A percentile compares a stretch with the other conserved stretches of the same genome.
phyloP scores from a whole-genome alignment of 2,329 filamentous ascomycete species.

The Xylariaceae sp. region DNA sequence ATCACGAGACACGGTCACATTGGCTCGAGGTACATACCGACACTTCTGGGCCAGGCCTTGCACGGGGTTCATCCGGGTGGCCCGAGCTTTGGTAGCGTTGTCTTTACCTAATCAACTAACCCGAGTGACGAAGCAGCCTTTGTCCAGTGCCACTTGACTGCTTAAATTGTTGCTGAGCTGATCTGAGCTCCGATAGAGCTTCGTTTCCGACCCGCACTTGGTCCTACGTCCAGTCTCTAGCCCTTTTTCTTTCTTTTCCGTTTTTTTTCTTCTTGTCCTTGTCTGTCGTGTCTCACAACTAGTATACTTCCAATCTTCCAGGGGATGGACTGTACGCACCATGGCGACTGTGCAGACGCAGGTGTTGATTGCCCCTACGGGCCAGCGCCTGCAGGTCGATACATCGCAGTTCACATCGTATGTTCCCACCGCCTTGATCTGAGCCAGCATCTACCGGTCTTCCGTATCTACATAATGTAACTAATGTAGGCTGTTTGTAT shows the following conservation, averaged over 20 bases:
- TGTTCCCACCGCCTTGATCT: constrained; percentile 40
- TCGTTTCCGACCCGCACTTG: constrained; percentile 7
- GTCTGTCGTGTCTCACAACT: neutral
- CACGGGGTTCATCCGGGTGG: neutral
- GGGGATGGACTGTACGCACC: constrained; percentile 37
- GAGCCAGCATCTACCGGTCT: constrained; percentile 4
- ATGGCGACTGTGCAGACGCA: constrained; percentile 77
- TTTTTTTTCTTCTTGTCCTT: neutral
- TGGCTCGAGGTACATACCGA: neutral
- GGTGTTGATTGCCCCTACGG: constrained; percentile 91
- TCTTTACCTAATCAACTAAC: constrained; percentile 2
- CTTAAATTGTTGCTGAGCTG: constrained; percentile 12
- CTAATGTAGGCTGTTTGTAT: constrained; percentile 10
- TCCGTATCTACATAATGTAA: constrained; percentile 22
- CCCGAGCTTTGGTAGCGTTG: neutral
- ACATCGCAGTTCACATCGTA: constrained; percentile 75
- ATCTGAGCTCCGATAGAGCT: constrained; percentile 21
- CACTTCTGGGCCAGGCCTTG: neutral
- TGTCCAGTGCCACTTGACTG: constrained; percentile 5
- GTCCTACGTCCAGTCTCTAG: neutral
- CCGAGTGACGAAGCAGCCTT: constrained; percentile 11
- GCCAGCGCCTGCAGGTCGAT: constrained; percentile 81
- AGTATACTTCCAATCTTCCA: constrained; percentile 15
- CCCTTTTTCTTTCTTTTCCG: neutral
- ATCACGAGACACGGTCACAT: neutral